A percentile compares a stretch with the other conserved stretches of the same genome.
phyloP scores from a whole-genome alignment of 345 rosid species.

The Euphorbia peplus region DNA sequence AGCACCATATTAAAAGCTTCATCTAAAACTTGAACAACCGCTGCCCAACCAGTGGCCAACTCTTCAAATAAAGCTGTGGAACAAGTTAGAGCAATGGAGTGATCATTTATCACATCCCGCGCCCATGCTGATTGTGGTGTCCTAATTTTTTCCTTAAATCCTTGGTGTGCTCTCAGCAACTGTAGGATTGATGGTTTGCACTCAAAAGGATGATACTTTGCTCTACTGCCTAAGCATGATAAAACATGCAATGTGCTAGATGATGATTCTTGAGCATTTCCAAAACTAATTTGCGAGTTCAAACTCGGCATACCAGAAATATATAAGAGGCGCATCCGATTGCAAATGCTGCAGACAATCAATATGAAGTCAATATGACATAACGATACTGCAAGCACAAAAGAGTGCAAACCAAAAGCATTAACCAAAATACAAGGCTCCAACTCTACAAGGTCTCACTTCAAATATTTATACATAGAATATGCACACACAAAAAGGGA shows the following conservation, averaged over 20 bases:
- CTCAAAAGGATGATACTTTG: constrained; percentile 53
- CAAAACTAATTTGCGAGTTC: constrained; percentile 51
- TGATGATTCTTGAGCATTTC: constrained; percentile 38
- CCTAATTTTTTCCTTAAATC: constrained; percentile 67
- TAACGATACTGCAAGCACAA: neutral
- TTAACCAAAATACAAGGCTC: neutral
- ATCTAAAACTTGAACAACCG: constrained; percentile 60
- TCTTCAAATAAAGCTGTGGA: constrained; percentile 88
- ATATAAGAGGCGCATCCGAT: constrained; percentile 60
- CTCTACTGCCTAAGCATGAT: constrained; percentile 74
- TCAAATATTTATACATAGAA: neutral
- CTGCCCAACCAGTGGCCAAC: constrained; percentile 58
- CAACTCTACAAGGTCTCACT: neutral
- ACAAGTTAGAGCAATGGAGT: constrained; percentile 67
- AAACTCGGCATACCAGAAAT: constrained; percentile 85
- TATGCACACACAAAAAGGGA: no score
- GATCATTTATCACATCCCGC: constrained; percentile 65
- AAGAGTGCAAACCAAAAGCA: neutral
- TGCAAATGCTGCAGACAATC: constrained; percentile 53
- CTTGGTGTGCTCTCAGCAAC: constrained; percentile 85
- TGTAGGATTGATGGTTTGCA: constrained; percentile 69
- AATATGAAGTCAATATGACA: constrained; percentile 18
- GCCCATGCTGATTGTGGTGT: constrained; percentile 59
- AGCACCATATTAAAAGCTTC: constrained; percentile 70
- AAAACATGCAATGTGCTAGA: constrained; percentile 71